phyloP scores from a whole-genome alignment of 345 rosid species.

The Euphorbia tirucalli region DNA sequence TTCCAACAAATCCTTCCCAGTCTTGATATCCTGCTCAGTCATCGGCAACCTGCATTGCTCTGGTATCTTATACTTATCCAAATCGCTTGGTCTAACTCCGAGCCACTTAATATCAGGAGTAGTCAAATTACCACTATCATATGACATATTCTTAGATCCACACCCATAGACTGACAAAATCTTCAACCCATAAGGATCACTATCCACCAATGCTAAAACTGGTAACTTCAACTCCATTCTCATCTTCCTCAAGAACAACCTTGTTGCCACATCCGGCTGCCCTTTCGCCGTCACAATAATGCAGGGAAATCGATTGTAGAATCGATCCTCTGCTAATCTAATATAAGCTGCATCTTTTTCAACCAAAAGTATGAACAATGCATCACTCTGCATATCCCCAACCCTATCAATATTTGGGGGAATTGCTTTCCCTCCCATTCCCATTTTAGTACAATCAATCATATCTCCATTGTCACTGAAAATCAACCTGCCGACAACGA shows the following conservation, averaged over 20 bases:
- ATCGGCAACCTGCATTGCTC: constrained; percentile 94
- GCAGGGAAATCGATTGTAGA: constrained; percentile 91
- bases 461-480: constrained; percentile 97
- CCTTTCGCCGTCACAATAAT: constrained; percentile 94
- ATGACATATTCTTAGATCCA: constrained; percentile 98
- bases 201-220: constrained; percentile 89
- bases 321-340: constrained; percentile 88
- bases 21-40: constrained; percentile 99
- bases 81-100: constrained; percentile 88
- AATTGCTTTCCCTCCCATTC: constrained; percentile 98
- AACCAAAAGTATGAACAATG: constrained; percentile 73
- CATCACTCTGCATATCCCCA: constrained; percentile 94
- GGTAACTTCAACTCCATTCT: constrained; percentile 89
- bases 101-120: constrained; percentile 97
- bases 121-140: constrained; percentile 90
- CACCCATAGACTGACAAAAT: constrained; percentile 91
- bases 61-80: constrained; percentile 86
- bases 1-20: constrained; percentile 89
- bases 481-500: constrained; percentile 84
- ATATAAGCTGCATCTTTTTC: constrained; percentile 98
- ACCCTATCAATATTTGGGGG: constrained; percentile 94
- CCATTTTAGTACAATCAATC: constrained; percentile 98
- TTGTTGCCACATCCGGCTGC: constrained; percentile 94
- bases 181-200: constrained; percentile 95
- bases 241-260: constrained; percentile 94